Conservation (phyloP, 176 grass and related monocot genomes). For the Hordeum marinum region DNA sequence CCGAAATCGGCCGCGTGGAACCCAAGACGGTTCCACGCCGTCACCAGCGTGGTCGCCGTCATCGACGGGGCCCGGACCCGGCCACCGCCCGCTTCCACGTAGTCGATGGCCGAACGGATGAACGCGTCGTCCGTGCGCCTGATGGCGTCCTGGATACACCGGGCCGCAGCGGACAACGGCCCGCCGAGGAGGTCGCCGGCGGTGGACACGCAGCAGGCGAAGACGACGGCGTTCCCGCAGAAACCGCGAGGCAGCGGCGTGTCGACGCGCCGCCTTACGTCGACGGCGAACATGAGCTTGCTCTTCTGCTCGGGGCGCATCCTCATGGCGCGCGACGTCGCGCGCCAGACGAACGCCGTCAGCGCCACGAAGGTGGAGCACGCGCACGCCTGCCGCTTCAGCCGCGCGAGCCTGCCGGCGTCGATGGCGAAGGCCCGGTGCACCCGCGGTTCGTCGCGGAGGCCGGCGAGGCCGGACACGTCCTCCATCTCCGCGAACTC, state of each 20-base stretch:
- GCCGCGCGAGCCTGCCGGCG: slow-evolving; percentile 12
- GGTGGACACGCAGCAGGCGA: slow-evolving; percentile 40
- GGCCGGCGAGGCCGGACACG: slow-evolving; percentile 27
- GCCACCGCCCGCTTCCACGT: slow-evolving; percentile 27
- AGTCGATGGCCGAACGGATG: slow-evolving; percentile 52
- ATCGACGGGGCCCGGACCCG: slow-evolving; percentile 31
- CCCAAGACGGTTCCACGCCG: slow-evolving; percentile 37
- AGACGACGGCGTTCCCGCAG: slow-evolving; percentile 45
- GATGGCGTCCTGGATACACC: slow-evolving; percentile 24
- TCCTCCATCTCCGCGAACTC: slow-evolving; percentile 57
- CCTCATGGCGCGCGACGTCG: slow-evolving; percentile 28
- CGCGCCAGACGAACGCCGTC: slow-evolving; percentile 43
- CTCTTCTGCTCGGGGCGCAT: slow-evolving; percentile 38
- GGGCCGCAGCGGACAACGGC: slow-evolving; percentile 23
- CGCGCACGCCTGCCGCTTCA: slow-evolving; percentile 5
- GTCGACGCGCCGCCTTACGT: slow-evolving; percentile 31
- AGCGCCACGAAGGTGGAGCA: slow-evolving; percentile 45
- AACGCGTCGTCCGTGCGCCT: slow-evolving; percentile 17
- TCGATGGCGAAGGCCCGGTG: slow-evolving; percentile 38
- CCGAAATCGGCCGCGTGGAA: slow-evolving; percentile 42
- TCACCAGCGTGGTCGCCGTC: slow-evolving; percentile 40
- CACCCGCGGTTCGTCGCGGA: slow-evolving; percentile 11
- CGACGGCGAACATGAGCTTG: slow-evolving; percentile 54
- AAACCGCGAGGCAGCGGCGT: slow-evolving; percentile 42
- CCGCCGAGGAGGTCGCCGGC: slow-evolving; percentile 20